Base-by-base conservation (phyloP, 2,329 filamentous ascomycete genomes). In the Neofusicoccum ribis region DNA sequence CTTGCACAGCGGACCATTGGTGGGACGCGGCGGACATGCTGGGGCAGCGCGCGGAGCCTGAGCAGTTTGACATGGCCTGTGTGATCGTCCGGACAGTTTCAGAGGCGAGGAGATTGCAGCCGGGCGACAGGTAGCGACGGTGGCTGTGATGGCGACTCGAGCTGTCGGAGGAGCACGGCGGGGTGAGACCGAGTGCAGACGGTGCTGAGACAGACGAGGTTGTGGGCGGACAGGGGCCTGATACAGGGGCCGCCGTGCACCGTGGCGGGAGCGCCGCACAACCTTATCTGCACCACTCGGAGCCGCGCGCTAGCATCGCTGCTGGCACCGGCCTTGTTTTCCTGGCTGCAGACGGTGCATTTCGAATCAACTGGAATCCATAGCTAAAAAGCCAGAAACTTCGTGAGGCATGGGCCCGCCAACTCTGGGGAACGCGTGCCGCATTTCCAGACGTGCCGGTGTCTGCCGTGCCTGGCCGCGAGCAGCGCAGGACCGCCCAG, bases 161-260 rank as follows among this genome's bases (percentile, higher is more conserved):
- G 27, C 15, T 14, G 54, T 44, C 39, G 39, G 39, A 36, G 54
- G 9, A 34, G 23, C 39, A 34, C 44, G 54, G 54, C 31, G 54
- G 20, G 46, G 54, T 63, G 47, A 63, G 49, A 63, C 60, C n/a
- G 60, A 63, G 15, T 36, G 49, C 60, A 52, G 50, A 63, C 60
- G 47, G 27, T 52, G 37, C 50, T 54, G 60, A 63, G 37, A 63
- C 60, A 17, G 39, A 23, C n/a, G 54, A 2, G 39, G 54, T 59
- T 58, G 54, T 12, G 23, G 39, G 17, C 44, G 20, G 39, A 34
- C 54, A 59, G 54, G 54, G 54, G 54, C 31, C 39, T 59, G 39
- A 59, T 59, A 59, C 54, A 59, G 54, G 54, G 54, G 54, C 36
- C 34, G 39, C 17, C 20, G 31, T 36, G 54, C 54, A 31, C 23